A percentile compares a stretch with the other conserved stretches of the same genome.
Conservation (phyloP, 2,329 filamentous ascomycete genomes). For the Cephalotrichum gorgonifer region DNA sequence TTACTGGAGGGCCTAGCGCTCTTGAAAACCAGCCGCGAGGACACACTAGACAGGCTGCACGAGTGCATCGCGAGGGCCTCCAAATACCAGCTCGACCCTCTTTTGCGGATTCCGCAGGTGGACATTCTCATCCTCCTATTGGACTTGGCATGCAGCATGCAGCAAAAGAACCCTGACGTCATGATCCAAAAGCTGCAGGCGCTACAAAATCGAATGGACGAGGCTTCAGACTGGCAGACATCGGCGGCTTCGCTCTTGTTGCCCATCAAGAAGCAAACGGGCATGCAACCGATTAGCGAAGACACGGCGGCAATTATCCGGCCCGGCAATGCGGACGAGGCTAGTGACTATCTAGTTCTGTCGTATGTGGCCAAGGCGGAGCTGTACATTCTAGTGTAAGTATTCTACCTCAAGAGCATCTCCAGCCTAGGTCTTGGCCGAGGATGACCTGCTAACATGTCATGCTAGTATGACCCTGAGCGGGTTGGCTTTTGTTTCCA, state of each 20-base stretch:
- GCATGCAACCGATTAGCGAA: conserved; percentile 30
- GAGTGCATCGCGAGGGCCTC: conserved; percentile 63
- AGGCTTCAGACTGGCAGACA: conserved; percentile 38
- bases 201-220: conserved; percentile 53
- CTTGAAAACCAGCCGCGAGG: conserved; percentile 51
- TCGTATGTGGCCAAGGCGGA: conserved; percentile 52
- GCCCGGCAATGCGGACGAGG: conserved; percentile 30
- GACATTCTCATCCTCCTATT: conserved; percentile 55
- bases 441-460: neutral
- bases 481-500: conserved; percentile 35
- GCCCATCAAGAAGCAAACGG: conserved; percentile 42
- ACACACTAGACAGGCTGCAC: conserved; percentile 61
- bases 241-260: conserved; percentile 39
- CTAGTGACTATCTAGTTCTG: conserved; percentile 46
- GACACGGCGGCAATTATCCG: conserved; percentile 47
- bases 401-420: conserved; percentile 1
- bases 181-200: conserved; percentile 49
- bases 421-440: neutral
- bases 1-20: conserved; percentile 61
- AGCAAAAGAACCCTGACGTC: conserved; percentile 47
- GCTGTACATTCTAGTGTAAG: conserved; percentile 44
- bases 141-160: conserved; percentile 60
- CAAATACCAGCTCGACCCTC: conserved; percentile 57
- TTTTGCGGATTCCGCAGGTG: conserved; percentile 55
- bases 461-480: conserved; percentile 41